Conservation (phyloP, 257 asterid species). For the Rubia yunnanensis region DNA sequence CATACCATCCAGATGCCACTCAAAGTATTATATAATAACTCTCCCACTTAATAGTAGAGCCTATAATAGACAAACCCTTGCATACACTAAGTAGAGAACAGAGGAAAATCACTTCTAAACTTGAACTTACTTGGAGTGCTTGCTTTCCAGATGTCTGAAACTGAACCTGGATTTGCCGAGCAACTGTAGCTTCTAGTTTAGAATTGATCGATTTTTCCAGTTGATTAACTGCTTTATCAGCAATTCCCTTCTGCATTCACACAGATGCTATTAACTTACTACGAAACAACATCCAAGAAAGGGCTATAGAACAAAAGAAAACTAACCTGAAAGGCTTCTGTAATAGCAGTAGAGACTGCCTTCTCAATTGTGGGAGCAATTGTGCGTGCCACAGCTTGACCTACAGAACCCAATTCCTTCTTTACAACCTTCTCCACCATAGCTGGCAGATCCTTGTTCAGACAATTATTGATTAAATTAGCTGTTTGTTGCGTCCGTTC, state of each 20-base stretch:
- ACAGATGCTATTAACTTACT: constrained; percentile 19
- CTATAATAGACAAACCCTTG: too few species aligned
- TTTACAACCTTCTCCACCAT: constrained; percentile 70
- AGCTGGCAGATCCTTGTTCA: constrained; percentile 76
- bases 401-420: constrained; percentile 59
- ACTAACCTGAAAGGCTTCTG: constrained; percentile 79
- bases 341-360: constrained; percentile 51
- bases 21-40: neutral
- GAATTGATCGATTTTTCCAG: constrained; percentile 78
- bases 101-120: neutral
- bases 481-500: constrained; percentile 63
- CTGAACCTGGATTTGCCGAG: constrained; percentile 79
- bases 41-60: neutral
- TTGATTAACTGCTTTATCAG: constrained; percentile 83
- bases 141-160: constrained; percentile 96
- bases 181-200: constrained; percentile 78
- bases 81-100: neutral
- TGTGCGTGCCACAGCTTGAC: constrained; percentile 73
- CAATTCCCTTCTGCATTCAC: constrained; percentile 84
- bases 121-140: constrained; percentile 69
- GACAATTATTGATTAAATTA: constrained; percentile 45
- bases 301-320: constrained; percentile 8
- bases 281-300: constrained; percentile 3
- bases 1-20: neutral
- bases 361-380: constrained; percentile 70